Conservation (phyloP, 169 alveolate species). For the Eimeria acervulina region DNA sequence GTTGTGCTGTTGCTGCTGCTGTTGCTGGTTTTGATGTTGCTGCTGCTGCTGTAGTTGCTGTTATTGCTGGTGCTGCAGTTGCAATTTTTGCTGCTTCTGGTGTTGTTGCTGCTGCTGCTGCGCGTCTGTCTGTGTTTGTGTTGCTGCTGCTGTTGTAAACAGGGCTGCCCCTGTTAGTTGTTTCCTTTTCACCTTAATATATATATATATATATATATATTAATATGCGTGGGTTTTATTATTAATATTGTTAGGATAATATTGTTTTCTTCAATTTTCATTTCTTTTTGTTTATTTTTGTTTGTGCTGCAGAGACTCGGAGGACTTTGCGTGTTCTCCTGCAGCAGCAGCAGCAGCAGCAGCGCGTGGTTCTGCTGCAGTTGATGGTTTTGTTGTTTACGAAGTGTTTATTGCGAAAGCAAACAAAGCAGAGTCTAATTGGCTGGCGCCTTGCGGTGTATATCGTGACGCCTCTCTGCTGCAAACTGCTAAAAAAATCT, state of each 20-base stretch:
- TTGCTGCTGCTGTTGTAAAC: neutral
- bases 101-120: neutral
- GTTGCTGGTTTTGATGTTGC: neutral
- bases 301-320: neutral
- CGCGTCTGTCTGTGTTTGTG: neutral
- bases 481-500: neutral
- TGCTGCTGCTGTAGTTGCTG: neutral
- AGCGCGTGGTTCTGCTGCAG: conserved; percentile 4
- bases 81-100: neutral
- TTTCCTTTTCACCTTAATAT: too few relatives aligned
- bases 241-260: too few relatives aligned
- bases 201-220: too few relatives aligned
- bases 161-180: neutral
- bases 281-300: neutral
- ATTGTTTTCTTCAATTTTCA: neutral
- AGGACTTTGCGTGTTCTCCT: conserved; percentile 49
- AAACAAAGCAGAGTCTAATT: conserved; percentile 15
- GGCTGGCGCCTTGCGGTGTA: conserved; percentile 76
- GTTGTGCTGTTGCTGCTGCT: neutral
- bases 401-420: conserved; percentile 70
- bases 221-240: too few relatives aligned
- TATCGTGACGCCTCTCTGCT: conserved; percentile 44
- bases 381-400: neutral
- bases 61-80: neutral
- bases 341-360: neutral